Base-by-base conservation (phyloP, 2,329 filamentous ascomycete species). In the Xylariaceae sp. region DNA sequence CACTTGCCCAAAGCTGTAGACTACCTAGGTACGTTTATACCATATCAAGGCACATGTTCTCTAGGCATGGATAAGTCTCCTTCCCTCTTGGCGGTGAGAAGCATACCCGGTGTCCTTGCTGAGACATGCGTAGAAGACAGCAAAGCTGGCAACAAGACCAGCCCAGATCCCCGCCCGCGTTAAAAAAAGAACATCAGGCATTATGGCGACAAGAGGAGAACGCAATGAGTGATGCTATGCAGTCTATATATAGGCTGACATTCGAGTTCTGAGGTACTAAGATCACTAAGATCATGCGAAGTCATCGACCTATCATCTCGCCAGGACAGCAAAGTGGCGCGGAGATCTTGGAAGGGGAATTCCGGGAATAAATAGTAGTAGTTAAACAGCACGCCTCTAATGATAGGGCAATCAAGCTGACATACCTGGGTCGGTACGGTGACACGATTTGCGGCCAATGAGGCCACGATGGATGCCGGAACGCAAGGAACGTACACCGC, bases 341-440 rank as follows among this genome's bases (percentile, higher is more conserved):
- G 59, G 49, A 51, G 39, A 48, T 47, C 39, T 37, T 45, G 13
- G 49, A 45, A 62, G 59, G 51, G 59, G 37, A 63, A 61, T 66
- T 65, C 63, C 57, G 63, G 65, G 58, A 62, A 65, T 63, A 57
- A 60, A 55, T 58, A 60, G 55, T 53, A 62, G 51, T 35, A 57
- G 45, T 53, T 45, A 47, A 42, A 53, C 61, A 45, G 17, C 35
- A 53, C 54, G 59, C 55, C 57, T 13, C 8, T 45, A 8, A 42
- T 8, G 11, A 54, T 35, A 48, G 42, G 60, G 53, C 58, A 57
- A 52, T 53, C 55, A 62, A 56, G 57, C 59, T 68, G 62, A 68
- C 64, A 67, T 69, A 66, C 66, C 66, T 68, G 63, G 63, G 64
- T 59, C 63, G 62, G 64, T 62, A 60, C 45, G 30, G 60, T 59